Base-by-base conservation (phyloP, 202 grass and related monocot species). In the Elaeis oleifera region DNA sequence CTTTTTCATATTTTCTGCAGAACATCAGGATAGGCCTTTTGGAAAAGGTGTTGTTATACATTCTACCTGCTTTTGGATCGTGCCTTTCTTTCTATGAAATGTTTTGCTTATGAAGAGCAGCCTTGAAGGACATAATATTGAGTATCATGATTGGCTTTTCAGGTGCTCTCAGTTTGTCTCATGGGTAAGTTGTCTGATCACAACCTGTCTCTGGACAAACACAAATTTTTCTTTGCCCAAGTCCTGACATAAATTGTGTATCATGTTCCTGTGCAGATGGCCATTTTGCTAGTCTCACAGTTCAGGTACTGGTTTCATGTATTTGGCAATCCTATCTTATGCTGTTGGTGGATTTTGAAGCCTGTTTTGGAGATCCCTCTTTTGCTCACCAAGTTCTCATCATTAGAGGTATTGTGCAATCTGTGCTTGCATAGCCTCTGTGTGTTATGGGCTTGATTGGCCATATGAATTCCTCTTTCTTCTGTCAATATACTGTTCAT, bases 291-390 rank as follows among this genome's bases (percentile, higher is more conserved):
- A 60, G 44, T 77, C 9, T 74, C 62, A 55, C 50, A 49, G 19
- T 56, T 64, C 18, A 77, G 67, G 21, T 18, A 57, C 64, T 97
- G 87, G 92, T 74, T 83, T 20, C 39, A 75, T 69, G 51, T 89
- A 59, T 61, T 97, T 53, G 84, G 75, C 62, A 97, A 81, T 67
- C 80, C 79, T 54, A 66, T 86, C 39, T 72, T 89, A 54, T 91
- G 84, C 58, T 75, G 91, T 50, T 91, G 81, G 76, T 97, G 87
- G 92, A 84, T 84, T 52, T 65, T 86, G 70, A 97, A 89, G 79
- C 69, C 77, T 79, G 61, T 97, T 74, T 49, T 97, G 23, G 77
- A 84, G 64, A 86, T 89, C 48, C 87, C 92, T 78, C 87, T 89
- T 76, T 81, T 91, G 61, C 76, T 81, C 54, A 84, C 78, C 71